Base-by-base conservation (phyloP, 371 early-diverging fungal species). In the Racocetra persica region DNA sequence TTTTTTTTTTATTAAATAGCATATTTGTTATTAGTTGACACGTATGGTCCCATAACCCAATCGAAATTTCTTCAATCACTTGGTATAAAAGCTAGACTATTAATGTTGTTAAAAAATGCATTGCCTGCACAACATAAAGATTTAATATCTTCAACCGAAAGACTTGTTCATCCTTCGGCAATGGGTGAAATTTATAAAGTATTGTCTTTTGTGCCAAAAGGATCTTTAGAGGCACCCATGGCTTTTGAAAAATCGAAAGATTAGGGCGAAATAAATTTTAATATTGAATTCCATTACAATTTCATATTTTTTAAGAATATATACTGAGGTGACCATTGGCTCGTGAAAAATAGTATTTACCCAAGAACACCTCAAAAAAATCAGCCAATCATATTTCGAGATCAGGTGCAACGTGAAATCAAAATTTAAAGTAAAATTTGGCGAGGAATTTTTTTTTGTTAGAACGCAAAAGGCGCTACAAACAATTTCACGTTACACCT, bases 11-110 rank as follows among this genome's bases (percentile, higher is more conserved):
- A 41, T 41, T 41, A 41, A 26, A 51, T 11, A 49, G 7, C 57
- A 18, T 59, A 49, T 32, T 22, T 55, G 62, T n/a, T n/a, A 24
- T 18, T 62, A 85, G 93, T 90, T 5, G 79, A 82, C 22, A 84
- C 91, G 51, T 90, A 90, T 84, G 98, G 97, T 0, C 95, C 97
- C 5, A 84, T 96, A 5, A 94, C 94, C 11, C 99, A 98, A 85
- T 88, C 91, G 10, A 83, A 90, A 36, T 95, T 98, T 82, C 84
- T 98, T 28, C 91, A 93, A 45, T 84, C 90, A 7, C 89, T 98
- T 83, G 98, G 99, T 16, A 96, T 98, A 60, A 91, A 91, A 63
- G 86, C 90, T 0, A 90, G 98, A 11, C 83, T 95, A 49, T 83
- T 92, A 82, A 89, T 90, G 86, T 87, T 98, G 54, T 83, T 97